Evolutionary conservation across 306 rosid species (phyloP).

Genomic region (Cucumis hystrix): DNA sequence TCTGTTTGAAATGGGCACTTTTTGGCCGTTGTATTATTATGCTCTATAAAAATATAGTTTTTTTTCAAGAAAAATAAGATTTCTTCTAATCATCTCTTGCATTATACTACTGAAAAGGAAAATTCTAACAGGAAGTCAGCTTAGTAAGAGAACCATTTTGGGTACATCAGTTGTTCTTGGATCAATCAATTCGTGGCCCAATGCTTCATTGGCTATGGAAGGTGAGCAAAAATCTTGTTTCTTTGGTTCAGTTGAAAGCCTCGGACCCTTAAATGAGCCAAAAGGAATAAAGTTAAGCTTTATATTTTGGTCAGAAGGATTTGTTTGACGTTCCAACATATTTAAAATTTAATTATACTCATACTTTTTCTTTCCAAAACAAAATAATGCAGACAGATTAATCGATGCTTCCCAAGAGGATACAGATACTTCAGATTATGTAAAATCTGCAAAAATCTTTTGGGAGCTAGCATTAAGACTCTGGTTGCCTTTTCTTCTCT

Average conservation of each 20-base stretch:
- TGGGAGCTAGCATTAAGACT: constrained; percentile 38
- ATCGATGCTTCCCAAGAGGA: constrained; percentile 16
- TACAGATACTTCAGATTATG: constrained; percentile 23
- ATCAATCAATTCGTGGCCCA: constrained; percentile 19
- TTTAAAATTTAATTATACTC: neutral
- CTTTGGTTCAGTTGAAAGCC: neutral
- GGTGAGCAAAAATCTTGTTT: constrained; percentile 33
- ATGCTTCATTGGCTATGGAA: constrained; percentile 44
- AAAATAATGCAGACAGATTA: constrained; percentile 28
- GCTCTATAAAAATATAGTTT: no score
- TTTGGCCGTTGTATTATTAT: neutral
- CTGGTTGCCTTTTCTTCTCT: constrained; percentile 53
- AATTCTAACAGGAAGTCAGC: constrained; percentile 28
- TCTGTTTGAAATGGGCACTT: neutral
- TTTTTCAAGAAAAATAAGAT: neutral
- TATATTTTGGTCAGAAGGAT: neutral
- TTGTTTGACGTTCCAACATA: neutral
- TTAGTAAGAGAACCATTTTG: constrained; percentile 26
- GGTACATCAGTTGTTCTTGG: constrained; percentile 36
- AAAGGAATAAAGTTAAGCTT: neutral
- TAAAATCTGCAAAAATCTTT: constrained; percentile 16
- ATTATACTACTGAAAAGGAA: neutral
- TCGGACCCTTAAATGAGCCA: neutral
- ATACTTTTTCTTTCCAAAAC: neutral
- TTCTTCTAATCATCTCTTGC: neutral